Base-by-base conservation (phyloP, 257 asterid species). In the Verbena officinalis region DNA sequence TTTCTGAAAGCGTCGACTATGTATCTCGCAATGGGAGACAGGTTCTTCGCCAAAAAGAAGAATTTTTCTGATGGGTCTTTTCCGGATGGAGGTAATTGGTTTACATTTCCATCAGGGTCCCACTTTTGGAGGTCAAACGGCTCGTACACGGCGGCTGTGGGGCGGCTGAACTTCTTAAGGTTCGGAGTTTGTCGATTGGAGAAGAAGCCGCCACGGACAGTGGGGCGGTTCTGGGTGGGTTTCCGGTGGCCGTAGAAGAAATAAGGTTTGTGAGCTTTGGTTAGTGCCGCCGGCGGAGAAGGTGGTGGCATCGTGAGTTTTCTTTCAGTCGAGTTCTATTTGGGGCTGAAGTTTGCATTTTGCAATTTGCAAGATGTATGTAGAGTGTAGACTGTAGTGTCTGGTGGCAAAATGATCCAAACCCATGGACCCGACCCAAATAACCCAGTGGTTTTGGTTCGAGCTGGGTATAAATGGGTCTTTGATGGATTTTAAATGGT, bases 171-270 rank as follows among this genome's bases (percentile, higher is more conserved):
- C 59, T 73, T 77, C 16, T 60, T 53, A 0, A 78, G 88, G 55
- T 56, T 81, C 24, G 77, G 2, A 17, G 75, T 65, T 48, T 77
- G 91, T 71, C 95, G 96, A 80, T 87, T 90, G 75, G 95, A 73
- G 81, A 93, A 90, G 19, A 83, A 73, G 65, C 97, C 97, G 17
- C 99, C 99, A 22, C 79, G 90, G 33, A 93, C 97, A 55, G 95
- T 80, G 60, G 97, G 97, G 51, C 95, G 89, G 81, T 86, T 78
- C 68, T 87, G 97, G 68, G 92, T 73, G 60, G 96, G 92, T 38
- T 81, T 86, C 13, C 96, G 95, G 86, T 90, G 99, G 69, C 99
- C 99, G 72, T 86, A 86, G 83, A 79, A 93, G 78, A 93, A 85
- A 84, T 90, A 90, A 9, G 96, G 89, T 38, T 84, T 86, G 31